These are phyloP conservation scores for Helianthus annuus DNA, from an alignment of 129 eudicot genomes.

Conservation along the genomic window HanXRQr2.0-SUNRISE NC_035436.2:204262735-204263234, in stretches of 20 bases:
- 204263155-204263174: constrained; percentile 52
- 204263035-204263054: constrained; percentile 51
- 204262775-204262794: too few relatives aligned
- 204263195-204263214: constrained; percentile 54
- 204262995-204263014: constrained; percentile 31
- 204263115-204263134: constrained; percentile 51
- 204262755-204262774: too few relatives aligned
- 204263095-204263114: constrained; percentile 51
- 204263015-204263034: constrained; percentile 34
- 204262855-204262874: too few relatives aligned
- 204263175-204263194: constrained; percentile 65
- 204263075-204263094: constrained; percentile 54
- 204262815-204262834: too few relatives aligned
- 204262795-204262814: too few relatives aligned
- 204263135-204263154: constrained; percentile 62
- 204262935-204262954: background rate
- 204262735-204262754: too few relatives aligned
- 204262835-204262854: too few relatives aligned
- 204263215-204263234: constrained; percentile 60
- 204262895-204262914: too few relatives aligned
- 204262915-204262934: too few relatives aligned
- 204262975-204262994: constrained; percentile 1
- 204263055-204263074: constrained; percentile 42
- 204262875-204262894: too few relatives aligned
- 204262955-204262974: constrained; percentile 17